Percentiles rank a stretch among this genome's conserved stretches.
These are phyloP conservation scores for Pyrenophora graminea DNA, from an alignment of 2,329 filamentous ascomycete genomes.

Conservation along the genomic window DNA sequence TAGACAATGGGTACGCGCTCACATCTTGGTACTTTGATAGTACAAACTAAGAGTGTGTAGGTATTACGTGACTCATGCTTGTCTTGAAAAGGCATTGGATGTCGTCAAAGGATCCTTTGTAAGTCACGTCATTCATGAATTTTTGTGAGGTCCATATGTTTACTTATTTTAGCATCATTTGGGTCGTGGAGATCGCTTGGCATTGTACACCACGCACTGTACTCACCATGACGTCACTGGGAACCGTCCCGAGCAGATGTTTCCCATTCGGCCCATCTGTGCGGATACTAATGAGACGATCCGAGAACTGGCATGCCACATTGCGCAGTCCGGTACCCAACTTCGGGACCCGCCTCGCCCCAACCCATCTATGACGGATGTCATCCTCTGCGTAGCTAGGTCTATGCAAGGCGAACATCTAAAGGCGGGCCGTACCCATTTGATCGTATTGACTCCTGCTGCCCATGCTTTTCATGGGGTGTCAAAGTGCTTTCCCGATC, in stretches of 20 bases:
- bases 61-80: slow-evolving; percentile 36
- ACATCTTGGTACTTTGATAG: not conserved
- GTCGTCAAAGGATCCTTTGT: slow-evolving; percentile 23
- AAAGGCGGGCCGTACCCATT: slow-evolving; percentile 27
- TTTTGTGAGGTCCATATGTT: not conserved
- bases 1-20: slow-evolving; percentile 44
- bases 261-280: slow-evolving; percentile 23
- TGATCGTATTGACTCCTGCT: slow-evolving; percentile 36
- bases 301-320: slow-evolving; percentile 22
- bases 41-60: slow-evolving; percentile 17
- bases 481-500: slow-evolving; percentile 22
- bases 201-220: slow-evolving; percentile 39
- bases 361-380: slow-evolving; percentile 35
- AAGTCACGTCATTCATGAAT: not conserved
- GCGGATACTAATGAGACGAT: slow-evolving; percentile 23
- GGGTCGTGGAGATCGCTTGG: slow-evolving; percentile 29
- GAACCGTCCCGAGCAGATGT: slow-evolving; percentile 31
- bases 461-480: slow-evolving; percentile 28
- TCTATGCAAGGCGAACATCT: slow-evolving; percentile 21
- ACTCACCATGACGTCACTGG: slow-evolving; percentile 33
- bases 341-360: slow-evolving; percentile 33
- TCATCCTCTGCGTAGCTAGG: slow-evolving; percentile 30
- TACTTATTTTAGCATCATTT: slow-evolving; percentile 20
- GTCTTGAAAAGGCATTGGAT: slow-evolving; percentile 26
- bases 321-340: slow-evolving; percentile 28